Evolutionary conservation across 2,329 filamentous ascomycete genomes (phyloP), one percentile per base, ranked within the genome.

Genomic region (Trichoderma simmonsii): DNA sequence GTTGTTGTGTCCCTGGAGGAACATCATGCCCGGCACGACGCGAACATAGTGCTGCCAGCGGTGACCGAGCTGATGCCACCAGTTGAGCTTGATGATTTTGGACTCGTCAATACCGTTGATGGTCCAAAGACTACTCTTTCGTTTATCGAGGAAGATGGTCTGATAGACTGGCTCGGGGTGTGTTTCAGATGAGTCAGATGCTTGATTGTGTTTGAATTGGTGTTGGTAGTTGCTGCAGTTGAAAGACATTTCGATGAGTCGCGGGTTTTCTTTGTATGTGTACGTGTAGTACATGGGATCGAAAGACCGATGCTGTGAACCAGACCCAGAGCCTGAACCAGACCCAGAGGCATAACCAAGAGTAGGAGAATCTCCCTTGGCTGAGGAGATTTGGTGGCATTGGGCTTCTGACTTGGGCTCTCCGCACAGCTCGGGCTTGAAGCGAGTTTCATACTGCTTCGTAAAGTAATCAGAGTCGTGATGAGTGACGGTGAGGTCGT

Each of bases 161-260:
- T 94, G 91, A 78, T 92, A 93, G 18, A 93, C 87, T 76, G 92
- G 90, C 66, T 87, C 84, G 30, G 88, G 66, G 0, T 15, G 9
- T 1, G 73, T 72, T 6, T 71, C 72, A 0, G 76, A 54, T 3
- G 18, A 15, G 6, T 18, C 0, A 3, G 57, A 32, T 2, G 28
- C 6, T 30, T 60, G 28, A 8, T 34, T 34, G 11, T 21, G 18
- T 1, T 89, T 88, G 74, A 94, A 91, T 77, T 93, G 91, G 59
- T 90, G 86, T 78, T 94, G 91, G 80, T 93, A 93, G 78, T 93
- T 92, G 48, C 89, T 91, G 81, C 90, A 92, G 79, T 94, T 91
- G 80, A 93, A 94, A 71, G 87, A 91, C 89, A 91, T 91, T 78
- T 91, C 89, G 8, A 91, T 86, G 76, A 89, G 87, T 3, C 82